Evolutionary conservation across 1,284 basidiomycete genomes (phyloP), one percentile per base, ranked within the genome.

Genomic region (Boletellus sp.): DNA sequence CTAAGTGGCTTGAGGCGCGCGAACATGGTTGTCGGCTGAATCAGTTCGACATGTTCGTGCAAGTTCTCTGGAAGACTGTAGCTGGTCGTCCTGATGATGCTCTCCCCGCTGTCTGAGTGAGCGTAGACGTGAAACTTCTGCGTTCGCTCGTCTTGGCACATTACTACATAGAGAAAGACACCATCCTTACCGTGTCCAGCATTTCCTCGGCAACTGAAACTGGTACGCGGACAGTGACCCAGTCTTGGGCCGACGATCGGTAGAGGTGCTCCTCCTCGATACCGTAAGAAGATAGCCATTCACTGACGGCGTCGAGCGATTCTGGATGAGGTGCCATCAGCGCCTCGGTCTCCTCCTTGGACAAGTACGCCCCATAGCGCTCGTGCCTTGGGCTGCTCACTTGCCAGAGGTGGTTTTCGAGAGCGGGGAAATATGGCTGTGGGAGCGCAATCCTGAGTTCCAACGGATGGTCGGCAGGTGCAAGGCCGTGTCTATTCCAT

Each of bases 11-110:
- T 77, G 58, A 78, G 72, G 37, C 77, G 77, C 39, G 76, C 74
- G 61, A 90, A 91, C 67, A 83, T 77, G 0, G 86, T 88, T 1
- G 89, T 91, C 0, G 89, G 89, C 54, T 87, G 84, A 36, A 91
- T 74, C 33, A 89, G 67, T 44, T 89, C 86, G 41, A 90, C 64
- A 60, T 90, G 86, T 5, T 71, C 69, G 56, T 84, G 76, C 19
- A 91, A 64, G 52, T 76, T 55, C 51, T 73, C 74, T 0, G 89
- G 88, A 8, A 91, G 71, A 58, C 82, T 83, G 70, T 90, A 91
- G 39, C 72, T 74, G 6, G 80, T 82, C n/a, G 88, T 86, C 51
- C 86, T 79, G 51, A 89, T 72, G 33, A 85, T 60, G 16, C 69
- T 67, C 33, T 83, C 78, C 1, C 81, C 81, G 32, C 72, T 78